phyloP scores from a whole-genome alignment of 805 yeast species.

The Candida morakotiae region DNA sequence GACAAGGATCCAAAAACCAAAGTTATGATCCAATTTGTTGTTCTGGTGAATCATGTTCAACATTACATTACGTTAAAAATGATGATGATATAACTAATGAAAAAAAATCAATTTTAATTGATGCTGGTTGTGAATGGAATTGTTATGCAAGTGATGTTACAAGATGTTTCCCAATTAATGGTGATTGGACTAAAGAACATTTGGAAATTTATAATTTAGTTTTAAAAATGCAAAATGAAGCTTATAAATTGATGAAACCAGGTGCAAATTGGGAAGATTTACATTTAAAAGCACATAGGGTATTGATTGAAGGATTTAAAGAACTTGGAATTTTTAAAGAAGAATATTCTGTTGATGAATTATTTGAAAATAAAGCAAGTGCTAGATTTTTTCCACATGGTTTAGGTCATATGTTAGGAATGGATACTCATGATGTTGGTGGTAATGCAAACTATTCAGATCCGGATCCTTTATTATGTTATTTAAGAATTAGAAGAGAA shows the following conservation, averaged over 20 bases:
- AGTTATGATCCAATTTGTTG: slow-evolving; percentile 97
- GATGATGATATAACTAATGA: slow-evolving; percentile 49
- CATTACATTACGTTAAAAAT: slow-evolving; percentile 84
- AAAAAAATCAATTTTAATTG: slow-evolving; percentile 71
- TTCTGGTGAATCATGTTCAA: slow-evolving; percentile 86
- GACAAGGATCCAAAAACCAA: slow-evolving; percentile 88
- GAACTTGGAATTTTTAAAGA: slow-evolving; percentile 70
- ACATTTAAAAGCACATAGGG: slow-evolving; percentile 74
- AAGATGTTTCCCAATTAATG: slow-evolving; percentile 87
- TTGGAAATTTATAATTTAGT: slow-evolving; percentile 78
- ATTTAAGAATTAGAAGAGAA: slow-evolving; percentile 75
- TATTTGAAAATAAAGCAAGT: slow-evolving; percentile 65
- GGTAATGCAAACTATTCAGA: slow-evolving; percentile 86
- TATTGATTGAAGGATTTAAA: slow-evolving; percentile 67
- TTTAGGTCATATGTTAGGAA: slow-evolving; percentile 85
- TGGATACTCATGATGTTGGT: slow-evolving; percentile 96
- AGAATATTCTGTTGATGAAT: slow-evolving; percentile 55
- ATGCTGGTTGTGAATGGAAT: slow-evolving; percentile 97
- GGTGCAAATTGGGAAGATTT: slow-evolving; percentile 84
- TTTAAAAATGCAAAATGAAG: slow-evolving; percentile 71
- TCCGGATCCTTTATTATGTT: slow-evolving; percentile 68
- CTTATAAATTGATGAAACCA: slow-evolving; percentile 71
- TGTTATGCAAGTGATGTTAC: slow-evolving; percentile 93
- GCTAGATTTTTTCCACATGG: slow-evolving; percentile 93
- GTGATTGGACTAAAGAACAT: slow-evolving; percentile 87